Evolutionary conservation across 495 filamentous ascomycete genomes (phyloP).

Genomic region (Aspergillus panamensis): DNA sequence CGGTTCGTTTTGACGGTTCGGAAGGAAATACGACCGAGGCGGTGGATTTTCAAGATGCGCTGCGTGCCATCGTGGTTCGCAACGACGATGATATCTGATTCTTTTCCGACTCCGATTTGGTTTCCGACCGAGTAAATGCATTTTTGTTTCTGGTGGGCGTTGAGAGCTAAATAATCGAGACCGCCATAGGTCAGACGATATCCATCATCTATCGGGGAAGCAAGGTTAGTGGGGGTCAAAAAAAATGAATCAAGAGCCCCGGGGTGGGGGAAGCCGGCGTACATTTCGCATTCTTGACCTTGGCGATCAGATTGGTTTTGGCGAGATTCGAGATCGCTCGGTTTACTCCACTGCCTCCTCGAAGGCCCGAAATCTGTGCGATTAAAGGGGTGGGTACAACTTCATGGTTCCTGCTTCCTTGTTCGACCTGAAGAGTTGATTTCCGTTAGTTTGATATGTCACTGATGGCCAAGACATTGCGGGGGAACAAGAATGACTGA

Average conservation of each 20-base stretch:
- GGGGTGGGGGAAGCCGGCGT: conserved; percentile 12
- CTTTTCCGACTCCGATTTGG: conserved; percentile 95
- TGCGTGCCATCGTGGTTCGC: conserved; percentile 63
- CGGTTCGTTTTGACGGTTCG: conserved; percentile 91
- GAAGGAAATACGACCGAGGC: conserved; percentile 94
- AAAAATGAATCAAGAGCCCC: not conserved
- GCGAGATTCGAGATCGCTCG: conserved; percentile 83
- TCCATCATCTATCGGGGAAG: conserved; percentile 65
- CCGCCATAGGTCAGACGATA: conserved; percentile 97
- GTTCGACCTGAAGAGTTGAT: conserved; percentile 64
- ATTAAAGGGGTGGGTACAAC: conserved; percentile 90
- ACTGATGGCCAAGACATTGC: conserved; percentile 23
- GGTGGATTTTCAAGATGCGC: conserved; percentile 85
- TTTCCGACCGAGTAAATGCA: conserved; percentile 87
- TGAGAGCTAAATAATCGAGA: conserved; percentile 91
- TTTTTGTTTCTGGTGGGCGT: conserved; percentile 75
- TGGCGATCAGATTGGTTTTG: conserved; percentile 87
- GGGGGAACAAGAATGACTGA: conserved; percentile 47
- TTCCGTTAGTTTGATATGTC: conserved; percentile 32
- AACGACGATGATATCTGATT: conserved; percentile 92
- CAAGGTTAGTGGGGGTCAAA: conserved; percentile 1
- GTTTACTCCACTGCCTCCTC: conserved; percentile 80
- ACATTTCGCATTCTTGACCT: conserved; percentile 92
- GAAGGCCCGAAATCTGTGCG: conserved; percentile 72
- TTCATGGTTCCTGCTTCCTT: conserved; percentile 94